These are phyloP conservation scores for Tricharina praecox DNA, from an alignment of 495 filamentous ascomycete genomes.

Conservation along the genomic window DNA sequence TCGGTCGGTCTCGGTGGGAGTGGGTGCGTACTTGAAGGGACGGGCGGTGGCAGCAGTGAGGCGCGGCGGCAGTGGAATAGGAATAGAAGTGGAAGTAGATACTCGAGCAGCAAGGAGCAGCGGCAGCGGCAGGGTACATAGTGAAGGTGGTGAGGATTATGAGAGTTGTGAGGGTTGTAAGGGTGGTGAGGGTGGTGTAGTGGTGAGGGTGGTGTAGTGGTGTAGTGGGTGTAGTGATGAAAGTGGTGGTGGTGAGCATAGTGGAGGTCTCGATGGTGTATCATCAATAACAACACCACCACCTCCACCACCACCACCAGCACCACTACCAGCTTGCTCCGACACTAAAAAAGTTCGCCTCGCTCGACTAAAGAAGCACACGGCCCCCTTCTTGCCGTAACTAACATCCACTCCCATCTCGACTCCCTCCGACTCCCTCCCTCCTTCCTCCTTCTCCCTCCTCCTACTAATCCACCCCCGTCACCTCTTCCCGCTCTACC, in stretches of 20 bases:
- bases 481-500: background rate
- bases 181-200: too few species aligned
- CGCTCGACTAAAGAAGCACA: background rate
- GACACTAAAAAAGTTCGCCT: background rate
- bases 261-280: background rate
- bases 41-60: too few species aligned
- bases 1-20: too few species aligned
- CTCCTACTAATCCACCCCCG: background rate
- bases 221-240: background rate
- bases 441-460: background rate
- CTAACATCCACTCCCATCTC: too few species aligned
- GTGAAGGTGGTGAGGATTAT: too few species aligned
- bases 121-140: background rate
- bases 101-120: background rate
- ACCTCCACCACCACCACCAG: background rate
- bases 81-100: background rate
- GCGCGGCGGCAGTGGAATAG: too few species aligned
- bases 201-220: too few species aligned
- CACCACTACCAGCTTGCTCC: background rate
- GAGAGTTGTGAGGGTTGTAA: too few species aligned
- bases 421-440: background rate
- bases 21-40: too few species aligned
- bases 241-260: background rate
- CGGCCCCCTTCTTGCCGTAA: slow-evolving; percentile 1
- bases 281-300: background rate